A percentile compares a stretch with the other conserved stretches of the same genome.
Evolutionary conservation across 2,329 filamentous ascomycete species (phyloP).

Genomic region (Penicillium aurantiogriseum): DNA sequence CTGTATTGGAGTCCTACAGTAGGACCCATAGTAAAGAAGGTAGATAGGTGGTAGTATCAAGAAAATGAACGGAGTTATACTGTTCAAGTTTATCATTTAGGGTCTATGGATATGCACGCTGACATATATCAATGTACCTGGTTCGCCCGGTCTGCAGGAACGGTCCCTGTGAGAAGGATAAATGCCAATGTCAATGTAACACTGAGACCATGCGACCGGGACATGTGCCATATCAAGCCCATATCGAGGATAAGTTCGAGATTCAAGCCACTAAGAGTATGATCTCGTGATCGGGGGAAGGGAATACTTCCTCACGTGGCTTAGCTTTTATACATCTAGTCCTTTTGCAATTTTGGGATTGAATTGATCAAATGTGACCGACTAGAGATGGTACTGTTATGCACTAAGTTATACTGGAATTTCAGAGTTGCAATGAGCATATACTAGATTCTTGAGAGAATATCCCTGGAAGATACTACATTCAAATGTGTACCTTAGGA

Average conservation of each 20-base stretch:
- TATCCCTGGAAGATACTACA: not conserved
- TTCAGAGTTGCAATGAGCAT: not conserved
- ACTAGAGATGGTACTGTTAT: too few species aligned
- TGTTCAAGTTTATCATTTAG: not conserved
- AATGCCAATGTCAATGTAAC: conserved; percentile 17
- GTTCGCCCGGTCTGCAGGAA: conserved; percentile 12
- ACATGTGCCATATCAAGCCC: conserved; percentile 10
- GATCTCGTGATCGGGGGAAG: not conserved
- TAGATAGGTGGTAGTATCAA: conserved; percentile 1
- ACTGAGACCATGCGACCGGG: conserved; percentile 18
- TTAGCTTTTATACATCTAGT: not conserved
- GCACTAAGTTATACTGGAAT: not conserved
- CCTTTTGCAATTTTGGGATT: not conserved
- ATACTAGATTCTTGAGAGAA: not conserved
- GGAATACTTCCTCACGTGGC: not conserved
- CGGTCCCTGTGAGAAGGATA: conserved; percentile 10
- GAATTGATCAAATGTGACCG: not conserved
- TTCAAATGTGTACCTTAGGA: not conserved
- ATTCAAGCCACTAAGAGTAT: not conserved
- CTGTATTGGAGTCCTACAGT: not conserved
- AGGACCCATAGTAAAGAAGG: not conserved
- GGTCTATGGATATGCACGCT: not conserved
- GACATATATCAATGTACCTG: not conserved
- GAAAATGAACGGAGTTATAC: not conserved
- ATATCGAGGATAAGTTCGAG: not conserved